Base-by-base conservation (phyloP, 177 flowering plant genomes). In the Vitis hybrid region DNA sequence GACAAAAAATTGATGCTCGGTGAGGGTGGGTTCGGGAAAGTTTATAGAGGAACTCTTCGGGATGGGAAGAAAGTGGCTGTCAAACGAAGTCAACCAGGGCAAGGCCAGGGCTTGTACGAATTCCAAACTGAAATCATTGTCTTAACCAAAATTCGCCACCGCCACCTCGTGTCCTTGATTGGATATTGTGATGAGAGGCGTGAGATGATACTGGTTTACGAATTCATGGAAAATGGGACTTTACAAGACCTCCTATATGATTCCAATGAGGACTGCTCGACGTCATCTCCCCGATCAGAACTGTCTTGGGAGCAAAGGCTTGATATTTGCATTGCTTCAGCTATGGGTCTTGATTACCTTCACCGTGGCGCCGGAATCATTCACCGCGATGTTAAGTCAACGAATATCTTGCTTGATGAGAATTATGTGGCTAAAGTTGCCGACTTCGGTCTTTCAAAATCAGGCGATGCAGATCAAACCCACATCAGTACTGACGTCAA, bases 281-380 rank as follows among this genome's bases (percentile, higher is more conserved):
- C 8, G 46, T 35, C 46, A 7, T 35, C 46, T 35, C 46, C 46
- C 8, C 5, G 46, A 35, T 35, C 64, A 3, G 14, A 14, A 13
- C 27, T 68, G 48, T 58, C 71, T 50, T 68, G 71, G 71, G 61
- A 59, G 64, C 57, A 68, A 68, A 50, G 71, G 35, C 71, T 68
- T 24, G 71, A 68, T 1, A 68, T 68, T 68, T 68, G 71, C 32
- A 58, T 68, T 18, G 18, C 52, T 58, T 13, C 12, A 64, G 64
- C 55, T 46, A 64, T 7, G 68, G 68, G 6, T 68, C 74, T 17
- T 54, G 74, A 15, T 68, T 63, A 20, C 61, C 30, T 35, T 35
- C 46, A 35, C 46, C 7, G 46, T 7, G 46, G 46, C 46, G 46
- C 46, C 46, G 0, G 6, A 35, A 35, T 35, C 46, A 35, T 35